Base-by-base conservation (phyloP, 140 eudicot genomes). In the Erigeron philadelphicus region DNA sequence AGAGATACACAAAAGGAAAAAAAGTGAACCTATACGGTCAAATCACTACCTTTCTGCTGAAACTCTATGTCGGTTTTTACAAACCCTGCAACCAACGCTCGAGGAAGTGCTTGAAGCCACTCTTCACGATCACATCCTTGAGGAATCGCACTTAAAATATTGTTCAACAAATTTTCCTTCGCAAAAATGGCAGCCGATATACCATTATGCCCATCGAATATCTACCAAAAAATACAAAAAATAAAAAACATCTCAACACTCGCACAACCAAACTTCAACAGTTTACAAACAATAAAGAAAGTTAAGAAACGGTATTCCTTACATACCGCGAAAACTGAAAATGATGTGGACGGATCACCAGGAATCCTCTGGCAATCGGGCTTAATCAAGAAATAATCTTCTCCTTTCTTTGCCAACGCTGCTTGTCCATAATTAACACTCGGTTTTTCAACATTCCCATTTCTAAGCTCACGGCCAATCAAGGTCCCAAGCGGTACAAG, bases 151-250 rank as follows among this genome's bases (percentile, higher is more conserved):
- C 95, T 86, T 75, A 92, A 74, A 18, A 88, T 93, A 69, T 92
- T 88, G 77, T 83, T 89, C 67, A 93, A 76, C 64, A 93, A 77
- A 78, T 86, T 86, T 71, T 89, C 96, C 73, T 89, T 93, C 3
- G 96, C 85, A 67, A 80, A 92, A 66, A 92, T 86, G 63, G 98
- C 98, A 71, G 98, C 98, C 0, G 98, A 88, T 70, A 88, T 89
- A 64, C 98, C 98, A 70, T 93, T 93, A 71, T 88, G 98, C 38
- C 98, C 98, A 77, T 92, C 98, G 64, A 92, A 92, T 62, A 92
- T 89, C 98, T 92, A 74, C 67, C 72, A 73, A 79, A 9, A 54
- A 21, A 0, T 21, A 72, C n/a, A n/a, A n/a, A n/a, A n/a, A n/a
- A n/a, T n/a, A 19, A 66, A 23, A 5, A 1, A 53, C 60, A 56